Percentiles rank a stretch among this genome's conserved stretches.
Evolutionary conservation across 2,329 filamentous ascomycete species (phyloP).

Genomic region (Hymenoscyphus fraxineus): DNA sequence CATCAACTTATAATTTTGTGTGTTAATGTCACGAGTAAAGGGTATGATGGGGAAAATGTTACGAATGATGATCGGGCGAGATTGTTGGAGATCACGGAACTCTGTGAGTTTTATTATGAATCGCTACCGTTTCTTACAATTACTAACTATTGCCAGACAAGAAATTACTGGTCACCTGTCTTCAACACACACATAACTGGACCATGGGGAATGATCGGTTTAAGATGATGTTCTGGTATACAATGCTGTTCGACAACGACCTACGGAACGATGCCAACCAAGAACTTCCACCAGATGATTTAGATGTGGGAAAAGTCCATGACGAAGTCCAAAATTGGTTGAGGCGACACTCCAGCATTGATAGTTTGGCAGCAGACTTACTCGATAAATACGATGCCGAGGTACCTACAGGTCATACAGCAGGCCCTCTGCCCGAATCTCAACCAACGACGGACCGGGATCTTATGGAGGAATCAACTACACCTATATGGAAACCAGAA

Average conservation of each 20-base stretch:
- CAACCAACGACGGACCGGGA: conserved; percentile 22
- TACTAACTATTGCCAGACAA: conserved; percentile 46
- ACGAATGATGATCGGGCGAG: conserved; percentile 55
- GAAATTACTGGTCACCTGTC: conserved; percentile 60
- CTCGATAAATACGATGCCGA: conserved; percentile 50
- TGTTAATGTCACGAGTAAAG: conserved; percentile 64
- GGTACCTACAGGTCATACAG: conserved; percentile 33
- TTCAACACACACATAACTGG: conserved; percentile 68
- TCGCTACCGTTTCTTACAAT: not conserved
- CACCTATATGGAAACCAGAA: conserved; percentile 37
- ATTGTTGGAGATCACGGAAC: conserved; percentile 59
- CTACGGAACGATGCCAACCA: conserved; percentile 48
- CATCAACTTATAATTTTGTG: conserved; percentile 63
- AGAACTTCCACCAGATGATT: conserved; percentile 46
- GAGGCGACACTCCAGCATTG: conserved; percentile 56
- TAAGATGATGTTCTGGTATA: conserved; percentile 67
- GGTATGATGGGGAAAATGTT: conserved; percentile 59
- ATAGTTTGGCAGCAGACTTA: conserved; percentile 50
- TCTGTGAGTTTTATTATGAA: conserved; percentile 45
- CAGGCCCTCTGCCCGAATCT: conserved; percentile 26
- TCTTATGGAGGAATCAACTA: conserved; percentile 25
- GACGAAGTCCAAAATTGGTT: conserved; percentile 61
- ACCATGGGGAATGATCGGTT: conserved; percentile 65
- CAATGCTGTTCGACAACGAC: conserved; percentile 60
- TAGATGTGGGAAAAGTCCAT: conserved; percentile 55